These are phyloP conservation scores for Scenedesmus sp. DNA, from an alignment of 163 green algal species.

Conservation along the genomic window DNA sequence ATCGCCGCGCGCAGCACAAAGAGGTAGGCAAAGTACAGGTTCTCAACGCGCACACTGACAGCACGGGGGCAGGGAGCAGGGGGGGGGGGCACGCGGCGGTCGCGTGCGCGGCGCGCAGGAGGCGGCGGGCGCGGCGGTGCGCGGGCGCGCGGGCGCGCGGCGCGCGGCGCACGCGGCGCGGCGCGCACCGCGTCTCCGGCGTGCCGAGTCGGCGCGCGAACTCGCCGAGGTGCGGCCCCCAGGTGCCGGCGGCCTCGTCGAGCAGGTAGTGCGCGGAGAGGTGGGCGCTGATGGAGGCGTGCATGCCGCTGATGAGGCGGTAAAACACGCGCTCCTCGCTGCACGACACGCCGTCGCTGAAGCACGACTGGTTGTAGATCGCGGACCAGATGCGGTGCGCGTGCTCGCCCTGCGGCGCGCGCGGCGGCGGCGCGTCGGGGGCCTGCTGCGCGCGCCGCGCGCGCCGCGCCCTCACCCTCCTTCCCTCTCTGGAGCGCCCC, in stretches of 20 bases:
- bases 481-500: too few species aligned
- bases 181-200: conserved; percentile 21
- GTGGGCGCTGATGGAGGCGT: conserved; percentile 93
- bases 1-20: conserved; percentile 81
- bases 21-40: conserved; percentile 98
- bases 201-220: conserved; percentile 79
- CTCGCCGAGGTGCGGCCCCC: conserved; percentile 83
- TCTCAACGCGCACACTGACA: conserved; percentile 77
- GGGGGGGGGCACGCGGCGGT: background rate
- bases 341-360: conserved; percentile 58
- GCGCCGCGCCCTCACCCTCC: too few species aligned
- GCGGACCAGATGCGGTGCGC: conserved; percentile 89
- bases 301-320: conserved; percentile 90
- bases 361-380: conserved; percentile 94
- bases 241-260: conserved; percentile 74
- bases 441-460: too few species aligned
- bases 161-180: too few species aligned
- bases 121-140: too few species aligned
- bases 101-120: background rate
- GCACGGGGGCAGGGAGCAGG: background rate
- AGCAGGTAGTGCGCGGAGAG: conserved; percentile 85
- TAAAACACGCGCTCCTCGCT: conserved; percentile 87
- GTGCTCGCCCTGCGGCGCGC: conserved; percentile 77
- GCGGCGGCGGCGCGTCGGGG: background rate
- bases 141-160: too few species aligned